Evolutionary conservation across 768 basidiomycete species (phyloP).

Genomic region (Boletellus ananiceps): DNA sequence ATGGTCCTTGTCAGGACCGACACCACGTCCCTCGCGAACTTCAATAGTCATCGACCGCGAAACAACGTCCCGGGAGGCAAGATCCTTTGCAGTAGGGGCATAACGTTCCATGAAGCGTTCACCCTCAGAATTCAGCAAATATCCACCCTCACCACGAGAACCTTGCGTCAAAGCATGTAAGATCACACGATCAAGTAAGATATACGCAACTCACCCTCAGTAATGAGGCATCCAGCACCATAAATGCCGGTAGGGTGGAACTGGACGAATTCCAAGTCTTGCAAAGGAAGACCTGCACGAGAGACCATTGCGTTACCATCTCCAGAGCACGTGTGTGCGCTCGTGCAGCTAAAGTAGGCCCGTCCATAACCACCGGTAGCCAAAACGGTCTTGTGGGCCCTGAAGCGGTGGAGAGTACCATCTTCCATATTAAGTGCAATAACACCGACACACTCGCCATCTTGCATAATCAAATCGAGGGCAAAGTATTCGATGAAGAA

Average conservation of each 20-base stretch:
- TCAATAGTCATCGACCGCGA: constrained; percentile 99
- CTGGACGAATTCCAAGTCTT: constrained; percentile 99
- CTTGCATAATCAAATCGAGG: constrained; percentile 98
- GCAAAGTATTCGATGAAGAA: constrained; percentile 99
- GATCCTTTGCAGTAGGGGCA: constrained; percentile 98
- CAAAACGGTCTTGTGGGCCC: constrained; percentile 95
- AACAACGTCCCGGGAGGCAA: constrained; percentile 98
- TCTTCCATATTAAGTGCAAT: constrained; percentile 99
- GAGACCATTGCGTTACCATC: constrained; percentile 99
- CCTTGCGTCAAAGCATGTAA: constrained; percentile 41
- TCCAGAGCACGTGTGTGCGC: constrained; percentile 97
- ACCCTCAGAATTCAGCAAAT: constrained; percentile 95
- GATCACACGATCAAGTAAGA: not conserved
- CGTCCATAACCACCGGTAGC: constrained; percentile 99
- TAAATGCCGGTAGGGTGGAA: constrained; percentile 99
- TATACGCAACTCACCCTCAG: constrained; percentile 63
- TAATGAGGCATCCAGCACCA: constrained; percentile 97
- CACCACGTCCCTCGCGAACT: constrained; percentile 97
- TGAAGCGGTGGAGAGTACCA: constrained; percentile 97
- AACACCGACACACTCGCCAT: constrained; percentile 98
- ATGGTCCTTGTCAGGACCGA: constrained; percentile 98
- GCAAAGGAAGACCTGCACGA: constrained; percentile 92
- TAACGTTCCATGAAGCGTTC: constrained; percentile 99
- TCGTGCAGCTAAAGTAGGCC: constrained; percentile 97
- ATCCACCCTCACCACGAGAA: constrained; percentile 98